Conservation (phyloP, 2,329 filamentous ascomycete species). For the Berkeleyomyces basicola region DNA sequence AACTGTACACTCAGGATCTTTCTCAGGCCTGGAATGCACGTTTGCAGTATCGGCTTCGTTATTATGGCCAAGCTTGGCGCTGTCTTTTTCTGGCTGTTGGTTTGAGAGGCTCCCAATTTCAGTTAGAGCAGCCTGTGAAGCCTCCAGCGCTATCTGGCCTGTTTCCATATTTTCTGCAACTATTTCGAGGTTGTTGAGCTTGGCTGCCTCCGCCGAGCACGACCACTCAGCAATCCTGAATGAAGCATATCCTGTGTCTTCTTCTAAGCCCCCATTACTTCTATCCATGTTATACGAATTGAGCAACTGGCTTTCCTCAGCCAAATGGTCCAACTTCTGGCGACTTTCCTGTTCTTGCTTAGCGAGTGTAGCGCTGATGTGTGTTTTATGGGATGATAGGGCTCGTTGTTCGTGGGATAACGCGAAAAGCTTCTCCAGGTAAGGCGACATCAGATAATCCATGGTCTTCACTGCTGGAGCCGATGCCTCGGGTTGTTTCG, state of each 20-base stretch:
- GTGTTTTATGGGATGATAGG: slow-evolving; percentile 40
- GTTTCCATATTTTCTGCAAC: slow-evolving; percentile 44
- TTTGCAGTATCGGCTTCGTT: background rate
- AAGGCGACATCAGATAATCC: slow-evolving; percentile 36
- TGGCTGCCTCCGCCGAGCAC: slow-evolving; percentile 41
- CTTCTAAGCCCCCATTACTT: slow-evolving; percentile 5
- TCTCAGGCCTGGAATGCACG: slow-evolving; percentile 14
- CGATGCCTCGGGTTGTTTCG: slow-evolving; percentile 6
- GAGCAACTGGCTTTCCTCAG: slow-evolving; percentile 46
- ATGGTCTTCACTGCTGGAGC: slow-evolving; percentile 15
- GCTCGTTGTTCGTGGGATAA: slow-evolving; percentile 40
- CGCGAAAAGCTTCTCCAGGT: slow-evolving; percentile 35
- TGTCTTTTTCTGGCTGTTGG: slow-evolving; percentile 17
- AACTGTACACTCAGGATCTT: slow-evolving; percentile 15
- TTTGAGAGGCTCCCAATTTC: slow-evolving; percentile 35
- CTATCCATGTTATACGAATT: slow-evolving; percentile 31
- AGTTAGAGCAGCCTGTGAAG: slow-evolving; percentile 32
- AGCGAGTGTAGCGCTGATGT: slow-evolving; percentile 33
- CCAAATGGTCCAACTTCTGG: slow-evolving; percentile 35
- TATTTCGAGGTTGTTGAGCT: slow-evolving; percentile 38
- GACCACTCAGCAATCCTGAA: slow-evolving; percentile 39
- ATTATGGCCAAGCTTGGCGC: slow-evolving; percentile 10
- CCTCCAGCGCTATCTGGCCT: slow-evolving; percentile 38
- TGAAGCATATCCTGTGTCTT: slow-evolving; percentile 18
- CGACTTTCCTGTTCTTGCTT: slow-evolving; percentile 34